Conservation (phyloP, 805 yeast species). For the Wickerhamomyces rabaulensis region DNA sequence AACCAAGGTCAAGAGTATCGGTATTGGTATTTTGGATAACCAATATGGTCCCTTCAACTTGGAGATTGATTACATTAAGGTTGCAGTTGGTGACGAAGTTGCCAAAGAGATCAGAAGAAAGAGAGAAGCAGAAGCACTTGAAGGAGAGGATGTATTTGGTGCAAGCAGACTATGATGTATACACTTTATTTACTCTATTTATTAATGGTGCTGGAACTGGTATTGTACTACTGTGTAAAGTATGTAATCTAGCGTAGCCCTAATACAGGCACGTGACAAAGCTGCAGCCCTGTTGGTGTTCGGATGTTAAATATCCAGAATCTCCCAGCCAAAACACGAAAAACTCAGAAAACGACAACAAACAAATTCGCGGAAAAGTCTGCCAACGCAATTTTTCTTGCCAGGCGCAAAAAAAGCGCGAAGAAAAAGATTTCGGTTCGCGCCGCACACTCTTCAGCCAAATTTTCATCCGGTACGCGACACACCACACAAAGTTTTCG, state of each 20-base stretch:
- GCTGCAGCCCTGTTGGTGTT: neutral
- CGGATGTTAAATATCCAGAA: neutral
- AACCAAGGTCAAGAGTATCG: constrained; percentile 63
- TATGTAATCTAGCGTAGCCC: neutral
- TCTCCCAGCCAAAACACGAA: neutral
- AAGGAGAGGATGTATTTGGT: neutral
- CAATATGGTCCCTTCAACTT: constrained; percentile 72
- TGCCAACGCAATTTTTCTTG: too few species aligned
- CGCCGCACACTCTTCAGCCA: constrained; percentile 1
- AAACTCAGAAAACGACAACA: neutral
- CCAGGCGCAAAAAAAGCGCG: neutral
- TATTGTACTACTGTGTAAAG: too few species aligned
- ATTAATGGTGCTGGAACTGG: neutral
- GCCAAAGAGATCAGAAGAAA: constrained; percentile 17
- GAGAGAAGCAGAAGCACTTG: constrained; percentile 3
- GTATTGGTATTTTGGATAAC: constrained; percentile 72
- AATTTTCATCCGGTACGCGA: constrained; percentile 3
- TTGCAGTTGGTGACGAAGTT: constrained; percentile 44
- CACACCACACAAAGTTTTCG: constrained; percentile 2
- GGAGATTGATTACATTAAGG: constrained; percentile 69
- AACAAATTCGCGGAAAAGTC: neutral
- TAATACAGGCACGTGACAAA: neutral
- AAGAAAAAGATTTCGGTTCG: constrained; percentile 2
- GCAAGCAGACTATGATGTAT: neutral
- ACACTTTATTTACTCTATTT: constrained; percentile 3